A percentile compares a stretch with the other conserved stretches of the same genome.
Conservation (phyloP, 257 asterid genomes). For the Ophiorrhiza pumila region DNA sequence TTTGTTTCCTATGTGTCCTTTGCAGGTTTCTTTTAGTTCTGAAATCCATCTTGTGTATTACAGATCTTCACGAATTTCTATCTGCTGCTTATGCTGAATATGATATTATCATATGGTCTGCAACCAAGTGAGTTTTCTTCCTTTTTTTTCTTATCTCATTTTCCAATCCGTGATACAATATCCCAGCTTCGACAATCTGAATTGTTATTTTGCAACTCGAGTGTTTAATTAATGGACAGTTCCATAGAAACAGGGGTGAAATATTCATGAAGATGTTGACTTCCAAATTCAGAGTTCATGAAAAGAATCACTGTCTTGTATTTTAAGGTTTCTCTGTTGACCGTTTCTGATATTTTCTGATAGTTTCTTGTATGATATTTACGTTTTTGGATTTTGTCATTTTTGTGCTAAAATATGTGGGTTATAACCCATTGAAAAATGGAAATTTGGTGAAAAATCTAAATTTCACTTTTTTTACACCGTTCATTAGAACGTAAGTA, state of each 20-base stretch:
- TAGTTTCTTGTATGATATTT: neutral
- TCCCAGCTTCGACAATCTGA: neutral
- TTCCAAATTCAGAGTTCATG: neutral
- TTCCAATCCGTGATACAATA: no score
- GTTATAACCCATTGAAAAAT: no score
- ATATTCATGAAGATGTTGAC: neutral
- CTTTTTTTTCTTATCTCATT: neutral
- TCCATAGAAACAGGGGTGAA: neutral
- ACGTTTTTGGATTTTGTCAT: no score
- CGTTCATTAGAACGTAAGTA: no score
- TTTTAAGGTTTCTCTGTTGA: neutral
- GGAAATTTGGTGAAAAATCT: no score
- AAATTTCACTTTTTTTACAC: no score
- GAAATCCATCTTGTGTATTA: slow-evolving; percentile 14
- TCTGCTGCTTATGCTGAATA: slow-evolving; percentile 84
- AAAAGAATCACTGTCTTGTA: neutral
- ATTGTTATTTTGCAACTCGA: neutral
- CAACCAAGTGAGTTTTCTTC: slow-evolving; percentile 59
- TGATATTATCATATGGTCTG: slow-evolving; percentile 98
- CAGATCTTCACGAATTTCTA: slow-evolving; percentile 98
- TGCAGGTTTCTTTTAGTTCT: slow-evolving; percentile 5
- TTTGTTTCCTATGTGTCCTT: slow-evolving; percentile 11
- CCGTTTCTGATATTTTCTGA: neutral
- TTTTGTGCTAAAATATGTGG: no score
- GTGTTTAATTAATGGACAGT: neutral